These are phyloP conservation scores for Cryphonectria carpinicola DNA, from an alignment of 2,329 filamentous ascomycete species.

Conservation along the genomic window DNA sequence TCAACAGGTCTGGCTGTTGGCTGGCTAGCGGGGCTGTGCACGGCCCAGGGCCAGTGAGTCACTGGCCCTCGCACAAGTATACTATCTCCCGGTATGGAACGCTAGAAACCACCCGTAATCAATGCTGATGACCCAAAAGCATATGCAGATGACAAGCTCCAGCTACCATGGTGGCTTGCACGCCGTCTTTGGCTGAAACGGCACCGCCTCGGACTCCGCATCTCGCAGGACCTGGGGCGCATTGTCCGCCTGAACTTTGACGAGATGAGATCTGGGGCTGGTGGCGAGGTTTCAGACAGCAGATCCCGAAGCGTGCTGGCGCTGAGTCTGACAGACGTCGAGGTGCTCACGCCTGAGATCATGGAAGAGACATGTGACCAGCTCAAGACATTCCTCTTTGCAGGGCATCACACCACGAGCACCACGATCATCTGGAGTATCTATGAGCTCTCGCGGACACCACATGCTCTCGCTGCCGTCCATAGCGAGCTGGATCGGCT, in stretches of 20 bases:
- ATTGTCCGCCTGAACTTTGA: conserved; percentile 37
- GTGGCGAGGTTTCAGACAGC: neutral
- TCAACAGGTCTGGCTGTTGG: too few relatives aligned
- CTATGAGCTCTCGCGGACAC: too few relatives aligned
- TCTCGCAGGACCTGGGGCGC: conserved; percentile 29
- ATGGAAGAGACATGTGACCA: too few relatives aligned
- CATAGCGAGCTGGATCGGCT: too few relatives aligned
- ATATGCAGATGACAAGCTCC: conserved; percentile 24
- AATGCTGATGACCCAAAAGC: neutral
- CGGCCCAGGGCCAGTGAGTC: neutral
- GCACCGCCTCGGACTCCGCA: conserved; percentile 21
- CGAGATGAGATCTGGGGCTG: conserved; percentile 30
- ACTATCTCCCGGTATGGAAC: neutral
- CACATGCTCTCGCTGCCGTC: too few relatives aligned
- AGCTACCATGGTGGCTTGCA: too few relatives aligned
- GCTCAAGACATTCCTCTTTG: too few relatives aligned
- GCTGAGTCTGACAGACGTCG: conserved; percentile 35
- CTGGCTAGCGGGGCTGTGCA: too few relatives aligned
- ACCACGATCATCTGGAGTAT: too few relatives aligned
- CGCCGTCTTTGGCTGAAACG: conserved; percentile 26
- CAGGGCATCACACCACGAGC: too few relatives aligned
- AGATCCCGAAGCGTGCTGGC: conserved; percentile 38
- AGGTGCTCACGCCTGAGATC: conserved; percentile 32
- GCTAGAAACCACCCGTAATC: conserved; percentile 30
- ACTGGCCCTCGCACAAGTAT: too few relatives aligned